A percentile compares a stretch with the other conserved stretches of the same genome.
phyloP scores from a whole-genome alignment of 2,329 filamentous ascomycete species.

The Erysiphe neolycopersici region DNA sequence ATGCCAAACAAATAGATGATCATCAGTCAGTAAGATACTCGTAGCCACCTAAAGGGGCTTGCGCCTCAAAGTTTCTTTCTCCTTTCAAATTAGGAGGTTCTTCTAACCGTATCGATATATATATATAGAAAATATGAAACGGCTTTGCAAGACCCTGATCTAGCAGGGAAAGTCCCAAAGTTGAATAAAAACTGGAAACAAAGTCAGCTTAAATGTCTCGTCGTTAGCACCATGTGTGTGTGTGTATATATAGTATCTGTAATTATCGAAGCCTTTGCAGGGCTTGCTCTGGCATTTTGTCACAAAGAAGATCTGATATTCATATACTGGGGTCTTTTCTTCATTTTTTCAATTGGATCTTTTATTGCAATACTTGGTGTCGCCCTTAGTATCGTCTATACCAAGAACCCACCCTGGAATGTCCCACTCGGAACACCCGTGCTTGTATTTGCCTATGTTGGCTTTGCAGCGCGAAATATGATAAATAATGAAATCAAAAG shows the following conservation, averaged over 20 bases:
- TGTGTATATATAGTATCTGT: conserved; percentile 11
- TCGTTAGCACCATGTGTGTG: conserved; percentile 16
- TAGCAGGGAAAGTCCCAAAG: neutral
- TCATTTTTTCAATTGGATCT: conserved; percentile 27
- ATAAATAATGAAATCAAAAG: neutral
- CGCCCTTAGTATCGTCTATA: conserved; percentile 21
- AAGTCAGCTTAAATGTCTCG: conserved; percentile 10
- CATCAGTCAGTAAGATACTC: neutral
- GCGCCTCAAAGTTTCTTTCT: neutral
- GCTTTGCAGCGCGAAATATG: neutral
- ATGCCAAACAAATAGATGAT: neutral
- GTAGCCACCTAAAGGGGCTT: neutral
- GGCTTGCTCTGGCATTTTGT: conserved; percentile 19
- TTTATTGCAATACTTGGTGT: conserved; percentile 25
- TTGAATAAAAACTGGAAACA: neutral
- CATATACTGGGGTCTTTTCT: conserved; percentile 3
- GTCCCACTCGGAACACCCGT: conserved; percentile 30
- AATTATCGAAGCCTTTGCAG: conserved; percentile 23
- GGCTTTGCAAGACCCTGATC: neutral
- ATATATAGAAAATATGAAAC: neutral
- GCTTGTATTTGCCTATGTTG: conserved; percentile 20
- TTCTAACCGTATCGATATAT: neutral
- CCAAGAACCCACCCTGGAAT: conserved; percentile 26
- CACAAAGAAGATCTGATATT: conserved; percentile 28
- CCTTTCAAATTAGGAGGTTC: neutral